A percentile compares a stretch with the other conserved stretches of the same genome.
Evolutionary conservation across 139 green algal species (phyloP).

Genomic region (Chlorella sorokiniana): DNA sequence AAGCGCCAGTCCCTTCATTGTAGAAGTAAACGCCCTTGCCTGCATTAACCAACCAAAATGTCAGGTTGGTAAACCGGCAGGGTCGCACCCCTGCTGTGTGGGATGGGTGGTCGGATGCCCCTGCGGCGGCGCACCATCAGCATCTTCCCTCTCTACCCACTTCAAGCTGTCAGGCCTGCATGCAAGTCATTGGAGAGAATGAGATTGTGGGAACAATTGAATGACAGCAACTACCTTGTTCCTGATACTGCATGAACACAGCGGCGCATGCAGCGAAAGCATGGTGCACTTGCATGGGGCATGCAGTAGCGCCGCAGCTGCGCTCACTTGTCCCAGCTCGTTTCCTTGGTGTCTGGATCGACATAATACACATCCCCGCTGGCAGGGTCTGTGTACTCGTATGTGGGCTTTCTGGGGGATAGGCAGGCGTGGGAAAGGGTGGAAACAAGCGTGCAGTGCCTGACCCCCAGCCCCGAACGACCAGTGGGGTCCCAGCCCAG

Average conservation of each 20-base stretch:
- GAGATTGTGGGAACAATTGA: not conserved
- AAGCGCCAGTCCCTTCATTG: not conserved
- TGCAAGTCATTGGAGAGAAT: not conserved
- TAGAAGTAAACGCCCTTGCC: not conserved
- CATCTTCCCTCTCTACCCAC: not conserved
- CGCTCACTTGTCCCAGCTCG: not conserved
- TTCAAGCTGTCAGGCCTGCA: not conserved
- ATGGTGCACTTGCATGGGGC: too few relatives aligned
- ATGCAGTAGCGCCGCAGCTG: not conserved
- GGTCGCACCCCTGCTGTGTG: not conserved
- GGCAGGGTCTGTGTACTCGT: constrained; percentile 3
- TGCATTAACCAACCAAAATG: not conserved
- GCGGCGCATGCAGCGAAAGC: not conserved
- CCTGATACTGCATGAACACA: not conserved
- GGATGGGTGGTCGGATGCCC: not conserved
- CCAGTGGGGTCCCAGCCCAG: too few relatives aligned
- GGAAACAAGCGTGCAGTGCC: too few relatives aligned
- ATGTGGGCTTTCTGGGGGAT: not conserved
- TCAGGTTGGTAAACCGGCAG: not conserved
- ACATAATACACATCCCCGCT: not conserved
- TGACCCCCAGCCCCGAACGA: too few relatives aligned
- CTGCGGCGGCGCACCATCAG: not conserved
- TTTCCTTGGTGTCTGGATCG: constrained; percentile 12
- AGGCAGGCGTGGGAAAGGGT: too few relatives aligned
- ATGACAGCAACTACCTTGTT: not conserved